A percentile compares a stretch with the other conserved stretches of the same genome.
phyloP scores from a whole-genome alignment of 306 rosid species.

The Benincasa hispida region DNA sequence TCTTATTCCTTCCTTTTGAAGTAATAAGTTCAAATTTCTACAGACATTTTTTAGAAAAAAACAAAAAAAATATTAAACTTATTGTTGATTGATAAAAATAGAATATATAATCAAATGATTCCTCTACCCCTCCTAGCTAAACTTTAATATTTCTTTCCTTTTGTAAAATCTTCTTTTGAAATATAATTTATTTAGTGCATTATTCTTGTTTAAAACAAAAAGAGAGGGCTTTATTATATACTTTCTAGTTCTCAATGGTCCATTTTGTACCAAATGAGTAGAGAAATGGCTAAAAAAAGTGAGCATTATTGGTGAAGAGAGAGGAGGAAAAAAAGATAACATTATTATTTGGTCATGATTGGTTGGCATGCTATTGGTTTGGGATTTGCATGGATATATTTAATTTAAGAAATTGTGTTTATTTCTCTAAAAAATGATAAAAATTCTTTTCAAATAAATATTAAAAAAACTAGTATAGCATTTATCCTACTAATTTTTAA shows the following conservation, averaged over 20 bases:
- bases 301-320: slow-evolving; percentile 3
- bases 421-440: not conserved
- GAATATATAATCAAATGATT: not conserved
- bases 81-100: not conserved
- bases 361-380: not conserved
- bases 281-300: not conserved
- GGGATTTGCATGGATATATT: not conserved
- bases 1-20: too few species aligned
- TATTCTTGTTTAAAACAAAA: not conserved
- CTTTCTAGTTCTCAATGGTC: not conserved
- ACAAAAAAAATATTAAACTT: not conserved
- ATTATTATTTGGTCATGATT: not conserved
- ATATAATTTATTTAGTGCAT: not conserved
- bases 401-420: not conserved
- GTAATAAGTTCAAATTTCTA: too few species aligned
- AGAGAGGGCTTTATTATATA: not conserved
- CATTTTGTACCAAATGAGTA: not conserved
- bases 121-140: not conserved
- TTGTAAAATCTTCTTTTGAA: not conserved
- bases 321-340: not conserved
- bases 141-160: not conserved
- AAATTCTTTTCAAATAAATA: not conserved
- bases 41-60: too few species aligned
- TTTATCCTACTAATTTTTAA: too few species aligned
- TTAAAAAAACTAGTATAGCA: too few species aligned